Conservation (phyloP, 805 yeast species). For the Barnettozyma salicaria region DNA sequence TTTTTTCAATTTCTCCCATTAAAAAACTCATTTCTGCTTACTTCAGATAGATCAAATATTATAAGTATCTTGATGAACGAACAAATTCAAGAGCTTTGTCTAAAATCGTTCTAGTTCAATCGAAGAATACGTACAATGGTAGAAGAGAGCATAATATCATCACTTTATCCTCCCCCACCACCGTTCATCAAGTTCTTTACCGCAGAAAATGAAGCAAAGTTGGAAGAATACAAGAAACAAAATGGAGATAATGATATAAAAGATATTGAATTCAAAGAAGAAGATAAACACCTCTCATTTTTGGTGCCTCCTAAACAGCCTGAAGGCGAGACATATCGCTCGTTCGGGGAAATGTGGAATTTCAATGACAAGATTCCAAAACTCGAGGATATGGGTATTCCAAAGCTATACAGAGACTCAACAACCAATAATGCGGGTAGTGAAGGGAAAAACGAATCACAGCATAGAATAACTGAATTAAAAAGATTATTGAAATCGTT, state of each 20-base stretch:
- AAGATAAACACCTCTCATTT: constrained; percentile 46
- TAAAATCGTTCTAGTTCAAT: no score
- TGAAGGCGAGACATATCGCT: constrained; percentile 59
- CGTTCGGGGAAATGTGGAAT: constrained; percentile 91
- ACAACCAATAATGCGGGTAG: constrained; percentile 7
- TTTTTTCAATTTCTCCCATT: not conserved
- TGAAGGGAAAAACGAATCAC: constrained; percentile 7
- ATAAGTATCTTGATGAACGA: no score
- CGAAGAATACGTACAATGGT: constrained; percentile 9
- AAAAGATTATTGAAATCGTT: constrained; percentile 76
- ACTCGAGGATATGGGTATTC: constrained; percentile 68
- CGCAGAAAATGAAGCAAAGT: constrained; percentile 49
- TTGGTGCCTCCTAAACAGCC: constrained; percentile 64
- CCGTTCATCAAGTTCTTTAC: constrained; percentile 73
- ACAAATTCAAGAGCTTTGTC: no score
- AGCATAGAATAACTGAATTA: constrained; percentile 51
- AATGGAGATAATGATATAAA: constrained; percentile 12
- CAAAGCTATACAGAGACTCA: constrained; percentile 52
- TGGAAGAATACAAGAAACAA: constrained; percentile 24
- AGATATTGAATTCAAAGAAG: constrained; percentile 31
- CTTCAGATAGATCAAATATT: not conserved
- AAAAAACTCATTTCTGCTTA: not conserved
- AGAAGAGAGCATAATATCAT: constrained; percentile 37
- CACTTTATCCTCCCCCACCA: constrained; percentile 95
- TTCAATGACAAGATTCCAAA: constrained; percentile 66